phyloP scores from a whole-genome alignment of 495 filamentous ascomycete genomes.

The Aspergillus sclerotiicarbonarius region DNA sequence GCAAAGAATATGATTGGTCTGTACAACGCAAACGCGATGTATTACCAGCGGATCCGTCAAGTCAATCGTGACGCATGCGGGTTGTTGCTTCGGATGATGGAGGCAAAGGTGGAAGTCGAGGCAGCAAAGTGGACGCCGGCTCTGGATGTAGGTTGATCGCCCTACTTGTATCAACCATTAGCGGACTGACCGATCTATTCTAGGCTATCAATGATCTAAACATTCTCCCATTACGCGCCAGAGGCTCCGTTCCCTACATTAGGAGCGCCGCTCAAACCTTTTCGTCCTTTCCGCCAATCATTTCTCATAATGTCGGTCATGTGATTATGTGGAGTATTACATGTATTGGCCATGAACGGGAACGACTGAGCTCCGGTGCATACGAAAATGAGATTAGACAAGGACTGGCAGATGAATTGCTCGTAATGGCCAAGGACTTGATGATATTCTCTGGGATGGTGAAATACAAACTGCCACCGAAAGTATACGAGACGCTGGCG shows the following conservation, averaged over 20 bases:
- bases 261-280: slow-evolving; percentile 75
- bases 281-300: slow-evolving; percentile 65
- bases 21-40: slow-evolving; percentile 74
- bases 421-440: slow-evolving; percentile 77
- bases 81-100: slow-evolving; percentile 72
- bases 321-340: slow-evolving; percentile 90
- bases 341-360: slow-evolving; percentile 73
- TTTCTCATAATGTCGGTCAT: slow-evolving; percentile 83
- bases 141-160: slow-evolving; percentile 67
- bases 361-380: slow-evolving; percentile 57
- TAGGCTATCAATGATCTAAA: slow-evolving; percentile 71
- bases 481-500: slow-evolving; percentile 79
- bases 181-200: slow-evolving; percentile 8
- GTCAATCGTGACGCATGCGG: slow-evolving; percentile 68
- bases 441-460: slow-evolving; percentile 95
- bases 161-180: slow-evolving; percentile 1
- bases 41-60: slow-evolving; percentile 62
- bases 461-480: slow-evolving; percentile 75
- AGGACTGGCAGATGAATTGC: slow-evolving; percentile 65
- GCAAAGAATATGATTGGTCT: slow-evolving; percentile 76
- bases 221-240: slow-evolving; percentile 72
- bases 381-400: slow-evolving; percentile 74
- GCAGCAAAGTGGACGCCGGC: slow-evolving; percentile 69
- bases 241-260: slow-evolving; percentile 68
- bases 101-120: slow-evolving; percentile 71